Percentiles rank a stretch among this genome's conserved stretches.
Conservation (phyloP, 2,329 filamentous ascomycete genomes). For the Paecilomyces formosus region DNA sequence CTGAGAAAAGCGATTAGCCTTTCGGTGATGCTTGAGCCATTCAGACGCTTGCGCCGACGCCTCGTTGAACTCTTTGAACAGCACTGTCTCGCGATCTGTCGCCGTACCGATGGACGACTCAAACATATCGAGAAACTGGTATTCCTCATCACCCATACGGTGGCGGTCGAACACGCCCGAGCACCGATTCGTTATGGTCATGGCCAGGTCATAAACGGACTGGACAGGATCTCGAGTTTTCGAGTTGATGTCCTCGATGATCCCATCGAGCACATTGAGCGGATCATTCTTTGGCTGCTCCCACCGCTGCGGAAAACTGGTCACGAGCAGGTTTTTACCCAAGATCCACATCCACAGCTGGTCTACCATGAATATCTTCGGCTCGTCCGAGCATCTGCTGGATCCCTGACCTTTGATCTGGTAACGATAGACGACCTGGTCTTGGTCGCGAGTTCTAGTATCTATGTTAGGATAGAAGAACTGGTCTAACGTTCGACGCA, state of each 20-base stretch:
- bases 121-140: slow-evolving; percentile 62
- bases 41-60: slow-evolving; percentile 51
- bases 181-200: slow-evolving; percentile 54
- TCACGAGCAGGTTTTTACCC: slow-evolving; percentile 50
- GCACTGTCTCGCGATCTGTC: slow-evolving; percentile 48
- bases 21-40: slow-evolving; percentile 47
- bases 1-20: slow-evolving; percentile 26
- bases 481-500: slow-evolving; percentile 57
- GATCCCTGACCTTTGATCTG: slow-evolving; percentile 31
- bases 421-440: slow-evolving; percentile 60
- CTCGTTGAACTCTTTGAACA: slow-evolving; percentile 53
- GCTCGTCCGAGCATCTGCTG: slow-evolving; percentile 32
- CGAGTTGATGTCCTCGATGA: slow-evolving; percentile 59
- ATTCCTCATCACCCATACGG: slow-evolving; percentile 50
- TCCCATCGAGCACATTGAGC: slow-evolving; percentile 52
- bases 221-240: slow-evolving; percentile 54
- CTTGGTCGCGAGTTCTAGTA: slow-evolving; percentile 51
- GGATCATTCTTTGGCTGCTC: slow-evolving; percentile 54
- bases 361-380: slow-evolving; percentile 62
- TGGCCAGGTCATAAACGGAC: slow-evolving; percentile 56
- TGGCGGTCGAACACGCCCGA: slow-evolving; percentile 55
- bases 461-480: slow-evolving; percentile 57
- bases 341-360: slow-evolving; percentile 62
- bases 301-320: slow-evolving; percentile 32
- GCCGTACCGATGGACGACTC: slow-evolving; percentile 52